Percentiles rank a stretch among this genome's conserved stretches.
Conservation (phyloP, 345 rosid genomes). For the Dimocarpus longan region DNA sequence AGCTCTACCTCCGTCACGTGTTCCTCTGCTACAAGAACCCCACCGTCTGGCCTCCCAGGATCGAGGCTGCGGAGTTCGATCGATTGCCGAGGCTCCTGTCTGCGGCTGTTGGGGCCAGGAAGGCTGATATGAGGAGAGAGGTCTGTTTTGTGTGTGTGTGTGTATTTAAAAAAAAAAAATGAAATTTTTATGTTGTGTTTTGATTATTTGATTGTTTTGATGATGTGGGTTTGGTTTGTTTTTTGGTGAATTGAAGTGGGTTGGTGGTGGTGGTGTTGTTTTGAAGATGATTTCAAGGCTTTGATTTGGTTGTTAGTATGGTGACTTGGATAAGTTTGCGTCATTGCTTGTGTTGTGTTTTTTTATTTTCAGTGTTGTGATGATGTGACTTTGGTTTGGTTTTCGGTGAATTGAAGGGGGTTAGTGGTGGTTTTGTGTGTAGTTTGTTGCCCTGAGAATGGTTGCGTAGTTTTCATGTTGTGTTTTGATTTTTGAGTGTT, state of each 20-base stretch:
- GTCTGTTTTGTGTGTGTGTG: conserved; percentile 27
- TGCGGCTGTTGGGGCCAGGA: conserved; percentile 72
- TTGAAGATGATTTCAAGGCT: background rate
- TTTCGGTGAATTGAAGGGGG: conserved; percentile 3
- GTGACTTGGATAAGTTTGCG: too few species aligned
- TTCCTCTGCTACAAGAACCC: conserved; percentile 96
- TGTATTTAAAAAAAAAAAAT: background rate
- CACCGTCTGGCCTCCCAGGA: conserved; percentile 90
- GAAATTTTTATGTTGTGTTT: background rate
- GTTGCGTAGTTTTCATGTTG: too few species aligned
- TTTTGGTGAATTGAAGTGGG: conserved; percentile 4
- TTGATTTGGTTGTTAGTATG: background rate
- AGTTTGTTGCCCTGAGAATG: too few species aligned
- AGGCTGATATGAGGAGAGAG: conserved; percentile 67
- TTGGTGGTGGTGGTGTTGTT: background rate
- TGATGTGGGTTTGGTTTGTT: background rate
- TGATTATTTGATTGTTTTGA: background rate
- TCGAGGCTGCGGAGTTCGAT: conserved; percentile 99
- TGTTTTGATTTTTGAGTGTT: too few species aligned
- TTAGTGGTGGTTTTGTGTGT: too few species aligned
- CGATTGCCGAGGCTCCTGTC: conserved; percentile 94
- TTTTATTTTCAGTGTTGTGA: background rate
- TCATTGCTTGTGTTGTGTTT: too few species aligned
- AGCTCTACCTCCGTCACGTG: conserved; percentile 82
- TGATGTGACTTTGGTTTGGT: background rate